These are phyloP conservation scores for Ceratobasidium sp. DNA, from an alignment of 1,284 basidiomycete genomes.

Conservation along the genomic window DNA sequence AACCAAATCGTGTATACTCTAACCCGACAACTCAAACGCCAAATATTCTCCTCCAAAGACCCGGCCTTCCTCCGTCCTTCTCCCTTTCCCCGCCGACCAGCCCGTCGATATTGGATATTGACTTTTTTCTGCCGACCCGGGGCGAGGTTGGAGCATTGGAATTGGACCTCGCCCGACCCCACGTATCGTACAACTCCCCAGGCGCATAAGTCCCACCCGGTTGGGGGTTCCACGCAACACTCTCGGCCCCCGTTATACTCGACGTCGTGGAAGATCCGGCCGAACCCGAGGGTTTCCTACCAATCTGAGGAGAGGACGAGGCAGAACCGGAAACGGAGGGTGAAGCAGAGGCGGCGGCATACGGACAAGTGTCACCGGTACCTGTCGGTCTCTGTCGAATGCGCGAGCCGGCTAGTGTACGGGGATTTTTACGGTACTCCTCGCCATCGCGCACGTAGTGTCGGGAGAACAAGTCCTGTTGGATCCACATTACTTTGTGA, in stretches of 20 bases:
- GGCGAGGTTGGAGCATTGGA: background rate
- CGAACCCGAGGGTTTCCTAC: background rate
- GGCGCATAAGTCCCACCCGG: slow-evolving; percentile 15
- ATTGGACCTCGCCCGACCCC: slow-evolving; percentile 22
- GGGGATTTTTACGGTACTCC: slow-evolving; percentile 26
- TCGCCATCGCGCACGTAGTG: slow-evolving; percentile 42
- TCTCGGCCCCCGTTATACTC: slow-evolving; percentile 36
- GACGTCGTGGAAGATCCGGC: slow-evolving; percentile 5
- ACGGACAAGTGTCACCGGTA: slow-evolving; percentile 14
- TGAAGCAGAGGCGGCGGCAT: slow-evolving; percentile 4
- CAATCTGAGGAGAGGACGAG: background rate
- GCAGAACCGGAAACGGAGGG: background rate
- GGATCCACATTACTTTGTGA: slow-evolving; percentile 44
- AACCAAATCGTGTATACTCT: background rate
- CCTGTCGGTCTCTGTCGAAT: slow-evolving; percentile 4
- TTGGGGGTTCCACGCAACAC: slow-evolving; percentile 39
- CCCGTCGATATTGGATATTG: slow-evolving; percentile 15
- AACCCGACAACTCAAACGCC: slow-evolving; percentile 3
- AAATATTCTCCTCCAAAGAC: slow-evolving; percentile 39
- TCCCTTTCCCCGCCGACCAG: background rate
- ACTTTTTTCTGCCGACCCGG: slow-evolving; percentile 13
- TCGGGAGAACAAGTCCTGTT: slow-evolving; percentile 42
- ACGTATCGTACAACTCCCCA: slow-evolving; percentile 11
- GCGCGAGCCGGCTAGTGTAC: slow-evolving; percentile 22
- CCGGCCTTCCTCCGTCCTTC: slow-evolving; percentile 1